phyloP scores from a whole-genome alignment of 768 basidiomycete genomes.

The Lyophyllum atratum region DNA sequence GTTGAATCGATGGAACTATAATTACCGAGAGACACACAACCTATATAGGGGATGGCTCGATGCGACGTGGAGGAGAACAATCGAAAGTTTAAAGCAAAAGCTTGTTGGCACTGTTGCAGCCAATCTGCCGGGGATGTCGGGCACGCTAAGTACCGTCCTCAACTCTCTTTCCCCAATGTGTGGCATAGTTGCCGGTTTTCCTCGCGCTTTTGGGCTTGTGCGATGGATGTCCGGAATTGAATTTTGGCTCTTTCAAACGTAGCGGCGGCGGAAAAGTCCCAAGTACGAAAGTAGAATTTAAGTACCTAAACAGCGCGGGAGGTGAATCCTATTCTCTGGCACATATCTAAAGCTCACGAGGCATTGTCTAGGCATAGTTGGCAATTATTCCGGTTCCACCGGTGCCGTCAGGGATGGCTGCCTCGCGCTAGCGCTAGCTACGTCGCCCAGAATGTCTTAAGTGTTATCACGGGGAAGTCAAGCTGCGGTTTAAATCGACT shows the following conservation, averaged over 20 bases:
- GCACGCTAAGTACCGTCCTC: too few species aligned
- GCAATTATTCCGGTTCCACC: not conserved
- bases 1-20: too few species aligned
- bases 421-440: not conserved
- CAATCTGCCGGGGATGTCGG: not conserved
- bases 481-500: not conserved
- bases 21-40: too few species aligned
- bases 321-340: not conserved
- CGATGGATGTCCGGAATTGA: too few species aligned
- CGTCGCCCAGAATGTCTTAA: not conserved
- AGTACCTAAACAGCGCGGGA: too few species aligned
- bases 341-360: not conserved
- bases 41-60: not conserved
- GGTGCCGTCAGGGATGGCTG: not conserved
- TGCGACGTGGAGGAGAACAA: not conserved
- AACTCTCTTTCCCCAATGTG: not conserved
- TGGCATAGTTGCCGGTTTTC: too few species aligned
- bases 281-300: too few species aligned
- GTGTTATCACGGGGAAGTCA: not conserved
- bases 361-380: too few species aligned
- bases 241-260: too few species aligned
- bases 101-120: not conserved
- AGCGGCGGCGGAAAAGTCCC: too few species aligned
- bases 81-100: not conserved
- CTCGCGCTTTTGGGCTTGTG: too few species aligned